Evolutionary conservation across 2,329 filamentous ascomycete genomes (phyloP).

Genomic region (Sarocladium oryzae): DNA sequence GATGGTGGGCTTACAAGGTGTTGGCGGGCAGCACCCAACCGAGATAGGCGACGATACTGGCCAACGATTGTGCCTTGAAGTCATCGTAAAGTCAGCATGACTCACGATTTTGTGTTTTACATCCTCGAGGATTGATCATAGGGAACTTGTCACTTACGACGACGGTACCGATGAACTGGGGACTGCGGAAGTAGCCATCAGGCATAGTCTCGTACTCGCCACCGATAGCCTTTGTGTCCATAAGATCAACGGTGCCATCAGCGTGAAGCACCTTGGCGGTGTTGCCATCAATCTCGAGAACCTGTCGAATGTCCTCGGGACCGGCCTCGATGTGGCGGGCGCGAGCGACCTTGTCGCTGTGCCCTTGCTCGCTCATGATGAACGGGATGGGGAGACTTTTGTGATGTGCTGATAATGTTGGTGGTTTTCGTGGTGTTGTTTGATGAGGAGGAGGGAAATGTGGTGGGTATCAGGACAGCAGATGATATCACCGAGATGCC

Average conservation of each 20-base stretch:
- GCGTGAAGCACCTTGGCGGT: constrained; percentile 27
- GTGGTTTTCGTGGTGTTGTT: neutral
- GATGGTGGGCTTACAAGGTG: constrained; percentile 20
- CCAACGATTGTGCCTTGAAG: constrained; percentile 25
- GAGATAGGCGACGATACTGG: constrained; percentile 26
- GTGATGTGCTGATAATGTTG: neutral
- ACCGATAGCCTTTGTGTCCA: constrained; percentile 35
- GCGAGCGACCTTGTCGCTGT: neutral
- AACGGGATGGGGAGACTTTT: neutral
- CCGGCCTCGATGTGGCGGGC: constrained; percentile 5
- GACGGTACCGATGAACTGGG: constrained; percentile 34
- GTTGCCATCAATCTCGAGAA: constrained; percentile 14
- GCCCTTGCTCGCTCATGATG: constrained; percentile 6
- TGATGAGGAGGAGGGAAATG: too few relatives aligned
- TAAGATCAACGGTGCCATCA: constrained; percentile 34
- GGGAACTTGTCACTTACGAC: constrained; percentile 17
- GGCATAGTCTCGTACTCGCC: constrained; percentile 34
- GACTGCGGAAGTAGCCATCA: constrained; percentile 31
- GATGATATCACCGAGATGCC: too few relatives aligned
- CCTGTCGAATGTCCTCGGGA: constrained; percentile 7
- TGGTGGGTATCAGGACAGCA: too few relatives aligned
- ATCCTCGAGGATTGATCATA: neutral
- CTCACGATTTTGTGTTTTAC: too few relatives aligned
- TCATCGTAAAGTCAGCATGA: neutral
- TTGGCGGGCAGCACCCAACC: constrained; percentile 30